Evolutionary conservation across 2,329 filamentous ascomycete genomes (phyloP), one percentile per base, ranked within the genome.

Genomic region (Alternaria gaisen): DNA sequence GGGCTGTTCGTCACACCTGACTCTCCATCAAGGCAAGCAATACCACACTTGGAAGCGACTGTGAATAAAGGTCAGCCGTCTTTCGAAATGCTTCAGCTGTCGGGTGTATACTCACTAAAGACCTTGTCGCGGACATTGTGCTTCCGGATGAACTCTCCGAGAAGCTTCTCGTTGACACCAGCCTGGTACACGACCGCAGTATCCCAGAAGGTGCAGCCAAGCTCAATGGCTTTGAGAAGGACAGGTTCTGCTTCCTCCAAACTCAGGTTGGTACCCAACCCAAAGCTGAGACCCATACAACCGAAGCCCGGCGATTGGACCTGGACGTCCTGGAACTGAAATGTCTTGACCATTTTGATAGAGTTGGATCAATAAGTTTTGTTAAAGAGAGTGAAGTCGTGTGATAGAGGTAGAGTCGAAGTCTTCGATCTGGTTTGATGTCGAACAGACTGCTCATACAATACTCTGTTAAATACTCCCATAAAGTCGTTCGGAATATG

Each of bases 181-280:
- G 69, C 56, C 70, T 69, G 63, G 66, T 40, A 63, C 36, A 41
- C 64, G 14, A 63, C 72, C 68, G 26, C 70, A n/a, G 77, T 73
- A 63, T 87, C 85, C 84, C 85, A 87, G 69, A 83, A 82, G 11
- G 80, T 80, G 54, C 81, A 81, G 47, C 85, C 85, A 1, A 82
- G 66, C 38, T 83, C 82, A 75, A 83, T 83, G 3, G 80, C 80
- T 26, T 79, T 81, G 3, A 87, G 72, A 8, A 80, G 79, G 58
- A 86, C 79, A 0, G 83, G 82, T 59, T 86, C 83, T 12, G 81
- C 76, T 36, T 86, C 81, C 11, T 73, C 67, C 7, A 67, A 82
- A 74, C 57, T 82, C 80, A 46, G 77, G 68, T 72, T 57, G 42
- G 65, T 70, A 54, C 83, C 83, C 56, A 85, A 82, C 64, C 81